A percentile compares a stretch with the other conserved stretches of the same genome.
Conservation (phyloP, 2,329 filamentous ascomycete species). For the Paraphoma sp. region DNA sequence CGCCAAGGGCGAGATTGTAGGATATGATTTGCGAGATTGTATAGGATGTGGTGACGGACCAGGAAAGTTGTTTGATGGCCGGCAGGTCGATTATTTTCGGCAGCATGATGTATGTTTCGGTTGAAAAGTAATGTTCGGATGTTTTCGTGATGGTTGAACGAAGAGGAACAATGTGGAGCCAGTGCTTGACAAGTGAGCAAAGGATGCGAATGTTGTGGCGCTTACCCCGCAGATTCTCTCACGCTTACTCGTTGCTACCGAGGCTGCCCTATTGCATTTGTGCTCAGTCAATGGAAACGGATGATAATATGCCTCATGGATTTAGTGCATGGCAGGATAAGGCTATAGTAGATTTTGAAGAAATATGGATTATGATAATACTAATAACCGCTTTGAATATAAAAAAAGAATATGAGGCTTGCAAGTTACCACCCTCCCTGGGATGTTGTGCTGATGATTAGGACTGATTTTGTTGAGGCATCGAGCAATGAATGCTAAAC, state of each 20-base stretch:
- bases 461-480: background rate
- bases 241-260: constrained; percentile 4
- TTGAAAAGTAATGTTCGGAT: background rate
- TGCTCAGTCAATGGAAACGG: background rate
- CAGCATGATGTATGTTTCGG: background rate
- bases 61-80: constrained; percentile 10
- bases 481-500: background rate
- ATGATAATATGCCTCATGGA: background rate
- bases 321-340: background rate
- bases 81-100: constrained; percentile 12
- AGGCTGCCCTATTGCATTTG: background rate
- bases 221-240: constrained; percentile 5
- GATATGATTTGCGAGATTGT: background rate
- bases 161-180: background rate
- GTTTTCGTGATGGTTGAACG: background rate
- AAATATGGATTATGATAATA: no score
- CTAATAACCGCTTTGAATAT: no score
- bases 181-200: background rate
- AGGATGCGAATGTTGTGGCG: background rate
- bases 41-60: constrained; percentile 14
- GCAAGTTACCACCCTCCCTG: background rate
- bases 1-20: no score
- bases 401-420: background rate
- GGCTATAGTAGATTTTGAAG: background rate
- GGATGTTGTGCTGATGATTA: background rate